phyloP scores from a whole-genome alignment of 176 grass and related monocot genomes.

The Cenchrus fungigraminus region DNA sequence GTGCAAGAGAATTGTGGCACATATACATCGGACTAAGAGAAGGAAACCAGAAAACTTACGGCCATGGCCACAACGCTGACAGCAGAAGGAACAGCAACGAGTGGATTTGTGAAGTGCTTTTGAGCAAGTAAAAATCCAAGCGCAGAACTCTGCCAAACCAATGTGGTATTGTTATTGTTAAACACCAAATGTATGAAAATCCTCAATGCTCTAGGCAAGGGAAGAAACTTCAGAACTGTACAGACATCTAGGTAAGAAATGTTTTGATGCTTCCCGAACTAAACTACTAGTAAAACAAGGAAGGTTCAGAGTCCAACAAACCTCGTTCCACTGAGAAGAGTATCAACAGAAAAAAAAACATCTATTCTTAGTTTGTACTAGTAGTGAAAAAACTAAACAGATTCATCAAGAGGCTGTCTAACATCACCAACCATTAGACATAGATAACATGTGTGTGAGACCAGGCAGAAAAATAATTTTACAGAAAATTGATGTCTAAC shows the following conservation, averaged over 20 bases:
- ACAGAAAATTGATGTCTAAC: neutral
- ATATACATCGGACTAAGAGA: slow-evolving; percentile 5
- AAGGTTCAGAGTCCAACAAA: slow-evolving; percentile 8
- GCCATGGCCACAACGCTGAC: slow-evolving; percentile 97
- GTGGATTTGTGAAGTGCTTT: slow-evolving; percentile 95
- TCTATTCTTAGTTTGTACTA: neutral
- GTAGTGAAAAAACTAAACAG: slow-evolving; percentile 31
- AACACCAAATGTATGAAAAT: slow-evolving; percentile 18
- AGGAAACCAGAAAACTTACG: slow-evolving; percentile 49
- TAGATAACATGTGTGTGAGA: neutral
- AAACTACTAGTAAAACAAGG: slow-evolving; percentile 17
- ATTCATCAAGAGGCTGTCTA: slow-evolving; percentile 1
- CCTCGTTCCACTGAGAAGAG: neutral
- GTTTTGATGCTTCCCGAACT: slow-evolving; percentile 6
- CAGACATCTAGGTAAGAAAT: neutral
- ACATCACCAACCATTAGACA: slow-evolving; percentile 4
- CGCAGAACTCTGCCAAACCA: slow-evolving; percentile 79
- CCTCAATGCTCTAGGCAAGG: neutral
- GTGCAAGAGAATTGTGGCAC: slow-evolving; percentile 6
- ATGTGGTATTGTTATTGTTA: neutral
- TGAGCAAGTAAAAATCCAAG: slow-evolving; percentile 98
- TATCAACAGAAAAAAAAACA: neutral
- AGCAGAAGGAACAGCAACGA: slow-evolving; percentile 97
- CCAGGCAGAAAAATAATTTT: neutral
- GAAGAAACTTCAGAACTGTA: neutral